These are phyloP conservation scores for Imleria badia DNA, from an alignment of 768 basidiomycete species.

Conservation along the genomic window DNA sequence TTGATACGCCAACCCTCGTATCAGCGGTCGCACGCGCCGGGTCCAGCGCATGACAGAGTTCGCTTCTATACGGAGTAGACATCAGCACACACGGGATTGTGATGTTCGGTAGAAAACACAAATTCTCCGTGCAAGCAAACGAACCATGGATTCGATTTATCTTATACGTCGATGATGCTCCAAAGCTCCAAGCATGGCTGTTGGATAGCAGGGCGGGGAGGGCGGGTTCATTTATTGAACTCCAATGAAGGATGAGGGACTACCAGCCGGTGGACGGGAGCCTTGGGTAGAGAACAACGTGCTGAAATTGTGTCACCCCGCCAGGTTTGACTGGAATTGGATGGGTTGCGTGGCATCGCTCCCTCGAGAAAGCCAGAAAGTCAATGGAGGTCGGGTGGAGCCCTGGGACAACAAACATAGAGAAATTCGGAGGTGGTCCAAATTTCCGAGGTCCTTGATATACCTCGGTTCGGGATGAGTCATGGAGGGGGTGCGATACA, in stretches of 20 bases:
- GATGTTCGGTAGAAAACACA: neutral
- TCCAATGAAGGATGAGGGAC: neutral
- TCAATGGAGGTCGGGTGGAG: constrained; percentile 7
- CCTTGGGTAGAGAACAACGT: neutral
- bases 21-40: too few species aligned
- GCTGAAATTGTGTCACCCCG: neutral
- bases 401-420: neutral
- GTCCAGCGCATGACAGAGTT: neutral
- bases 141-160: too few species aligned
- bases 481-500: too few species aligned
- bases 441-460: neutral
- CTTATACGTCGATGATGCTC: neutral
- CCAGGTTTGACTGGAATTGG: neutral
- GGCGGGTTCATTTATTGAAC: neutral
- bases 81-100: neutral
- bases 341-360: neutral
- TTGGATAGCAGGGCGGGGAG: neutral
- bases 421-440: neutral
- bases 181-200: constrained; percentile 1
- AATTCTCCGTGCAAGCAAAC: too few species aligned
- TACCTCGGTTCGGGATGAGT: neutral
- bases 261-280: neutral
- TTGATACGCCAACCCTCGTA: neutral
- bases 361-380: neutral
- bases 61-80: neutral